phyloP scores from a whole-genome alignment of 208 protist genomes.

The Trypanosoma mega region DNA sequence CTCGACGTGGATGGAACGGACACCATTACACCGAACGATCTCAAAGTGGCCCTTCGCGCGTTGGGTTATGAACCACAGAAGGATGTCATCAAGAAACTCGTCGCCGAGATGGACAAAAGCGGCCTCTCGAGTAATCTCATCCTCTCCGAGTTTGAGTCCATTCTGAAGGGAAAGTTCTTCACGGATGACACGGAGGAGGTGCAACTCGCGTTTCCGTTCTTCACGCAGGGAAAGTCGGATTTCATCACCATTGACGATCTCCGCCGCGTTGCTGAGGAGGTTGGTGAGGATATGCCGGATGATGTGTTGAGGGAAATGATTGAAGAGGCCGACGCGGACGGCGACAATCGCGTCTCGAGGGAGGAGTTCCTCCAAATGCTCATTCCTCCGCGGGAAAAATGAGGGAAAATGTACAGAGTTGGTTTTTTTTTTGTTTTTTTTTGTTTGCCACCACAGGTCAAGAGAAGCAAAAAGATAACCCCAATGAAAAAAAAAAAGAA shows the following conservation, averaged over 20 bases:
- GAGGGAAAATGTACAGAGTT: background rate
- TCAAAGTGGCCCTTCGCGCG: conserved; percentile 94
- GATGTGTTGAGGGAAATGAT: conserved; percentile 97
- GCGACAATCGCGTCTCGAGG: conserved; percentile 91
- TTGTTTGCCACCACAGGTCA: background rate
- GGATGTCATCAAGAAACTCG: conserved; percentile 88
- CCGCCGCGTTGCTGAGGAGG: conserved; percentile 89
- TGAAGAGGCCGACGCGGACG: conserved; percentile 93
- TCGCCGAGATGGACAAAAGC: conserved; percentile 92
- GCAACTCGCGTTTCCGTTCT: conserved; percentile 93
- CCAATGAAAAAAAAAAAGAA: conserved; percentile 4
- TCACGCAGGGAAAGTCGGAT: conserved; percentile 93
- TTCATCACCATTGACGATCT: conserved; percentile 97
- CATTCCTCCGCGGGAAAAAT: conserved; percentile 26
- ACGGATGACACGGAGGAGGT: conserved; percentile 92
- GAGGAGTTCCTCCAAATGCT: conserved; percentile 97
- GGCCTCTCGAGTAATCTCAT: conserved; percentile 90
- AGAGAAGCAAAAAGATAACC: background rate
- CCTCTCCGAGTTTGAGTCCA: conserved; percentile 87
- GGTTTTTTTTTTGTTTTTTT: background rate
- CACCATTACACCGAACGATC: conserved; percentile 90
- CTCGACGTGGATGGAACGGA: conserved; percentile 94
- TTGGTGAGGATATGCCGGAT: conserved; percentile 96
- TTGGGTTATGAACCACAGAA: conserved; percentile 96
- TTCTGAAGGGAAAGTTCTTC: conserved; percentile 91